Base-by-base conservation (phyloP, 2,329 filamentous ascomycete genomes). In the Juglanconis oblonga region DNA sequence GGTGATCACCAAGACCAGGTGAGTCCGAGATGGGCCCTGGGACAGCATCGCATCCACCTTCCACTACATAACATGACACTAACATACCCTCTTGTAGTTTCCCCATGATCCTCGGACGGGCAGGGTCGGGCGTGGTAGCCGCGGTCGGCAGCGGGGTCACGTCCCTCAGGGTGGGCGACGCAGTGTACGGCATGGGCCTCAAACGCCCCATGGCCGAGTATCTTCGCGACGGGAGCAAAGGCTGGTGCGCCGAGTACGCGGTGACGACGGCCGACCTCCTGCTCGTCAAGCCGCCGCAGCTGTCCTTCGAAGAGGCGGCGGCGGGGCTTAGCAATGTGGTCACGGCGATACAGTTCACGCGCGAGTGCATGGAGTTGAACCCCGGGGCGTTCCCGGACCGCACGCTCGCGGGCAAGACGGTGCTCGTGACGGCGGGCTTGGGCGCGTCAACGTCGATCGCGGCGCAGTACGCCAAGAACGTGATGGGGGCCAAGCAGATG, bases 361-460 rank as follows among this genome's bases (percentile, higher is more conserved):
- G 69, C 40, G 71, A 69, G 2, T 80, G 74, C 0, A 62, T 80
- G 36, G 67, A 68, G 38, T 65, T 76, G 7, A 65, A 56, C 40
- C 52, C 55, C 13, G 51, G 7, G n/a, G 59, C 55, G 17, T 62
- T 58, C 10, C 67, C 67, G 29, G 66, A 62, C 49, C 66, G 66
- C 17, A 70, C 71, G 17, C 74, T 85, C 0, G 68, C 75, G 24
- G 81, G 79, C 8, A 81, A 79, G 69, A 82, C 79, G 1, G 79
- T 81, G 1, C 81, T 81, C 59, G 72, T 85, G 6, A 75, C 80
- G 0, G 82, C 72, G 2, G 82, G 76, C 0, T 73, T 85, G 42
- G 77, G 81, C 56, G 79, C 75, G 1, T 78, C 76, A 0, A 81
- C 82, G 0, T 71, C 74, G 2, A 68, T 77, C 32, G 78, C 71